These are phyloP conservation scores for Phytopythium cucurbitacearum DNA, from an alignment of 352 stramenopile species.

Conservation along the genomic window DNA sequence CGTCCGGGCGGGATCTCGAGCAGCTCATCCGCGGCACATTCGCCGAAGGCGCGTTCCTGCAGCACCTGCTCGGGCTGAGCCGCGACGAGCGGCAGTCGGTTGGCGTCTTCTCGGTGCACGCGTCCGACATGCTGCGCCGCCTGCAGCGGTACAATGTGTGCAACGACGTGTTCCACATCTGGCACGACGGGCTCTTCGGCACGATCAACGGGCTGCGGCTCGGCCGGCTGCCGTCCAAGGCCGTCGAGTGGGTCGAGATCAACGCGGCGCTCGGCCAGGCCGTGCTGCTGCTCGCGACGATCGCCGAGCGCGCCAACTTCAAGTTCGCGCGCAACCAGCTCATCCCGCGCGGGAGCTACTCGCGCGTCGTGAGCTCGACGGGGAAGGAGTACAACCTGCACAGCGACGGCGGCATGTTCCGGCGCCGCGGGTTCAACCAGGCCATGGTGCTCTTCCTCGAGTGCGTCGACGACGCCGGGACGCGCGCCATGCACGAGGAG, in stretches of 20 bases:
- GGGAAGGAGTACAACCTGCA: constrained; percentile 80
- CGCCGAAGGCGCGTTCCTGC: constrained; percentile 65
- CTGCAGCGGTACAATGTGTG: constrained; percentile 85
- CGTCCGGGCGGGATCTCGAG: constrained; percentile 65
- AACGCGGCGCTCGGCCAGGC: constrained; percentile 85
- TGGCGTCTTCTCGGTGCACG: constrained; percentile 69
- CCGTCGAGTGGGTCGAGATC: constrained; percentile 89
- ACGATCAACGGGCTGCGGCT: constrained; percentile 89
- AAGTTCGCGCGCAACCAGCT: constrained; percentile 82
- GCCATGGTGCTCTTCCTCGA: constrained; percentile 89
- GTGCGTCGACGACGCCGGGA: constrained; percentile 83
- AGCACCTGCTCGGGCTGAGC: constrained; percentile 67
- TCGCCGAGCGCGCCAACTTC: constrained; percentile 76
- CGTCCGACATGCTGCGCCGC: constrained; percentile 74
- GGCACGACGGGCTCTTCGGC: constrained; percentile 86
- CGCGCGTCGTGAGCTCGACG: constrained; percentile 82
- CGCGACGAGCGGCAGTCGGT: constrained; percentile 76
- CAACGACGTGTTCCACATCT: constrained; percentile 91
- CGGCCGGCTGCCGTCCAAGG: constrained; percentile 69
- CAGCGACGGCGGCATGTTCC: constrained; percentile 85
- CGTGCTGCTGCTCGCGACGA: constrained; percentile 79
- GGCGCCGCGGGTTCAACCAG: constrained; percentile 88
- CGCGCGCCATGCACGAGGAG: constrained; percentile 86
- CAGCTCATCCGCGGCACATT: constrained; percentile 71
- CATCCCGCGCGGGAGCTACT: constrained; percentile 81